Evolutionary conservation across 768 basidiomycete genomes (phyloP), one percentile per base, ranked within the genome.

Genomic region (Leucocoprinus leucothites): DNA sequence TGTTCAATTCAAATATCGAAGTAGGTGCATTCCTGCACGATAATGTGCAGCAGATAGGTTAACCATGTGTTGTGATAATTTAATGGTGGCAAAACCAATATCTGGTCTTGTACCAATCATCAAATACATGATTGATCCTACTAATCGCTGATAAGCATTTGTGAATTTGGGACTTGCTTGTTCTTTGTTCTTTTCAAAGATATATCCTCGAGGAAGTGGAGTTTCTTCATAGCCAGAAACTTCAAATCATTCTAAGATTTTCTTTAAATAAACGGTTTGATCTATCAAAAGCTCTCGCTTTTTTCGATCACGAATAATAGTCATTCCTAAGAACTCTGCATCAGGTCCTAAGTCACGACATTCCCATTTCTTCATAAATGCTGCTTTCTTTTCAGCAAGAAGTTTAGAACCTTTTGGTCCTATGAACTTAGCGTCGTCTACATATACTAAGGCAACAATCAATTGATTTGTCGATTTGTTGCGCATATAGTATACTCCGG

Each of bases 361-460:
- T 59, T 66, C 61, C 64, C 64, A 65, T 54, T 57, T 57, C 6
- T 48, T 43, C 49, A 62, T 60, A 41, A 65, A 67, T 41, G 43
- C 55, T 2, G 7, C 1, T 26, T 62, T 62, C 36, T 53, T 58
- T 42, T 58, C 48, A 3, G 26, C 13, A 18, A 57, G 38, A 13
- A 60, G 34, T 1, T 16, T 3, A 19, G 43, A 44, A 19, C 24
- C 24, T 21, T 21, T 19, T 4, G 18, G 18, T 14, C 43, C 43
- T 13, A 22, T 4, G 9, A 44, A 44, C 3, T 9, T 24, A 11
- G 24, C 19, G 11, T 44, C 43, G 9, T 44, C 43, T 21, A 44
- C 19, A 21, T 44, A 44, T 3, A 44, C 43, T 3, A 44, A 11
- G 1, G 43, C 19, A 24, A 44, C 11, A 13, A 41, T 19, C 16